These are phyloP conservation scores for Lipomyces sp. DNA, from an alignment of 805 yeast species.

Conservation along the genomic window DNA sequence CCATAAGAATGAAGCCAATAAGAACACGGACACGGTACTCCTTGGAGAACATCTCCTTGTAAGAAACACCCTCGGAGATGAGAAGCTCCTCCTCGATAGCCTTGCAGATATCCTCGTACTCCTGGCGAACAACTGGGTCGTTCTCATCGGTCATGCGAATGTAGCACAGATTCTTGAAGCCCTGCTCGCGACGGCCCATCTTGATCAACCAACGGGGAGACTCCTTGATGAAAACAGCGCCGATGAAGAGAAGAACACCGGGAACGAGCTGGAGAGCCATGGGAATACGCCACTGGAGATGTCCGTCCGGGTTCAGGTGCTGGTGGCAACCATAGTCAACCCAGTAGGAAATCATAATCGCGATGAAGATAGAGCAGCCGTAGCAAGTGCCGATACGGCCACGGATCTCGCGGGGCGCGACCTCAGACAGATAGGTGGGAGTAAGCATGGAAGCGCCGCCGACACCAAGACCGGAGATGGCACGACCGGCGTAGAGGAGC, in stretches of 20 bases:
- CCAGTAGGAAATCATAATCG: slow-evolving; percentile 50
- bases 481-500: slow-evolving; percentile 49
- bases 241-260: slow-evolving; percentile 44
- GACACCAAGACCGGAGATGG: slow-evolving; percentile 65
- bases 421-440: slow-evolving; percentile 56
- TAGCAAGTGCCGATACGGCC: slow-evolving; percentile 60
- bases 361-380: slow-evolving; percentile 52
- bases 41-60: slow-evolving; percentile 11
- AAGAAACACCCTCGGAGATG: slow-evolving; percentile 16
- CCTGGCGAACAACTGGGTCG: slow-evolving; percentile 41
- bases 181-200: slow-evolving; percentile 53
- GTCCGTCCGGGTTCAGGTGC: slow-evolving; percentile 49
- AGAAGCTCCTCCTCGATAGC: slow-evolving; percentile 17
- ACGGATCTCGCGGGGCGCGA: slow-evolving; percentile 39
- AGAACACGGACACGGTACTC: slow-evolving; percentile 15
- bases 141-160: slow-evolving; percentile 42
- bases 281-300: slow-evolving; percentile 46
- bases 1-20: slow-evolving; percentile 20
- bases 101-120: slow-evolving; percentile 39
- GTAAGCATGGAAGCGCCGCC: slow-evolving; percentile 69
- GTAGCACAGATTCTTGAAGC: slow-evolving; percentile 45
- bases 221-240: slow-evolving; percentile 50
- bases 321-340: slow-evolving; percentile 47
- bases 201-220: slow-evolving; percentile 70
- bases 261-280: slow-evolving; percentile 30